Evolutionary conservation across 2,329 filamentous ascomycete genomes (phyloP), one percentile per base, ranked within the genome.

Genomic region (Camptophora hylomeconis): DNA sequence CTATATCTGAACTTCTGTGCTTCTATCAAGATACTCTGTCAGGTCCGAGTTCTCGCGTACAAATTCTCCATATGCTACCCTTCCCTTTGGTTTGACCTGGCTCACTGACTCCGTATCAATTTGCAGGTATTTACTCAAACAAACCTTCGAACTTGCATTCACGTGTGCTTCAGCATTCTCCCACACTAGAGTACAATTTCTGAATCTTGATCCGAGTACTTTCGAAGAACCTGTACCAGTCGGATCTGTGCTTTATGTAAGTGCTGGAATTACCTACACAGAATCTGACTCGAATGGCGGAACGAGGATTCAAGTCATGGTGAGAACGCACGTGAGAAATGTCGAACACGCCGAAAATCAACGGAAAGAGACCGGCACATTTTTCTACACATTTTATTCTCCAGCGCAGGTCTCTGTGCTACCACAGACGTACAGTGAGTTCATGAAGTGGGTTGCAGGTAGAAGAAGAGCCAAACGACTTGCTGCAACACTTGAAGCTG

Each of bases 171-270:
- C 77, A 2, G 71, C 71, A 6, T 80, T 80, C 46, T 70, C 76
- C 0, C 75, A 80, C 46, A 65, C 69, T 2, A 63, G 76, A 3
- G 77, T 77, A 2, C 76, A 71, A 10, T 82, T 82, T 58, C 60
- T 82, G 28, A 75, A 72, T 5, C 67, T 81, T 18, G 78, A 82
- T 39, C 78, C 78, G 0, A 76, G 69, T 38, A 81, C 75, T 0
- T 82, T 83, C 47, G 69, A 79, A 37, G 80, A 80, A 40, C 75
- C 78, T 0, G 78, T 82, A 0, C 78, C 78, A 0, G 77, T 82
- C 2, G 78, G 78, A 28, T 77, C 72, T 36, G 77, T 82, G 9
- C 56, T 82, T 5, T 83, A 83, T 42, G 59, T 81, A n/a, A 76
- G 72, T 0, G 75, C 78, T 0, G 76, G 70, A 0, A 67, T 82